Base-by-base conservation (phyloP, 2,329 filamentous ascomycete species). In the Trichoderma sp. region DNA sequence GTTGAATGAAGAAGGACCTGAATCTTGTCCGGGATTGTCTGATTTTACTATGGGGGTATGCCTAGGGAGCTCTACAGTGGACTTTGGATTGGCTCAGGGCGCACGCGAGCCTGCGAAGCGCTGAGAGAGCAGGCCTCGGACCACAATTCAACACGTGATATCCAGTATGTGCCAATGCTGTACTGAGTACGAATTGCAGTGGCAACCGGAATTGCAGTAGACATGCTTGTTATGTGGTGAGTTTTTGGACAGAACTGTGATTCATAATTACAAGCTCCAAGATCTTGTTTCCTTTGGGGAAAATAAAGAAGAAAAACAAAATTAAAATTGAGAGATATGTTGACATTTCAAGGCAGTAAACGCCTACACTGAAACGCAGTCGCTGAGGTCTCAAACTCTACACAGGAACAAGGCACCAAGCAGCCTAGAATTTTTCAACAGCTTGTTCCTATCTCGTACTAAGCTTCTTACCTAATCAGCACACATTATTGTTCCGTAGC, bases 401-500 rank as follows among this genome's bases (percentile, higher is more conserved):
- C 27, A 43, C 16, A 43, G 49, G 3, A 35, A 5, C 14, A 53
- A 31, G 29, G 16, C 52, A 29, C 27, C 16, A 29, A 16, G 10
- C 55, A 37, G 10, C 19, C 16, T 31, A 47, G 24, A 43, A 31
- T 24, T 47, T 43, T 47, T n/a, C 43, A 55, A 19, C 14, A 6
- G 10, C 29, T 56, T 56, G 16, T 56, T n/a, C 29, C 29, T 31
- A 24, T 47, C 21, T 49, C 47, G 47, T 27, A 7, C 29, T 19
- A 33, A 24, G 10, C 5, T 35, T 21, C 55, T 73, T 70, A 71
- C 68, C 67, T 73, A 73, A 72, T 68, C 70, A 55, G 40, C 69
- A 72, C 71, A 71, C 49, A 70, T 70, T 70, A 70, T 70, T 71
- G 70, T 72, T 63, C 49, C 56, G 70, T 49, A 13, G 72, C 61